Percentiles rank a stretch among this genome's conserved stretches.
Evolutionary conservation across 176 grass and related monocot species (phyloP).

Genomic region (Lolium rigidum): DNA sequence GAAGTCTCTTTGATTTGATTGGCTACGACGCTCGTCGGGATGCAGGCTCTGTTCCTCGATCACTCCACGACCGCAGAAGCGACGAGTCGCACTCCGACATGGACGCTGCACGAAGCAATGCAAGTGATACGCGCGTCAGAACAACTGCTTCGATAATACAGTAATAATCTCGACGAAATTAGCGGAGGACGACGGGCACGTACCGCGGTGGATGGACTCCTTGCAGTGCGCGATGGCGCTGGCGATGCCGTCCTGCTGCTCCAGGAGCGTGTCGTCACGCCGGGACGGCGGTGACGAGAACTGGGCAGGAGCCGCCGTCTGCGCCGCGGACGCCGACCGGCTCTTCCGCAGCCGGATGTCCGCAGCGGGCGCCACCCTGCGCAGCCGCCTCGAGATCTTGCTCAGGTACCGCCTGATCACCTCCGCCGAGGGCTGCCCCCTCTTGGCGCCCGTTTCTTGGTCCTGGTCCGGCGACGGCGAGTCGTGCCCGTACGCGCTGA

Average conservation of each 20-base stretch:
- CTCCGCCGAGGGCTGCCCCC: slow-evolving; percentile 33
- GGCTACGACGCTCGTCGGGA: background rate
- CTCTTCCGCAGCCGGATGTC: slow-evolving; percentile 58
- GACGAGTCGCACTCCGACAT: slow-evolving; percentile 58
- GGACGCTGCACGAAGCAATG: slow-evolving; percentile 35
- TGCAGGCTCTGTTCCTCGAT: slow-evolving; percentile 46
- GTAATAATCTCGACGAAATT: too few species aligned
- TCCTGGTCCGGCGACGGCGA: slow-evolving; percentile 40
- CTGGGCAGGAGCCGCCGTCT: background rate
- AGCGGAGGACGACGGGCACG: too few species aligned
- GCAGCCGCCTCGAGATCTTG: slow-evolving; percentile 77
- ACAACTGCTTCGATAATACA: background rate
- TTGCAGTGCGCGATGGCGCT: slow-evolving; percentile 99
- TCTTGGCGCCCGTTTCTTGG: background rate
- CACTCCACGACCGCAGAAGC: slow-evolving; percentile 66
- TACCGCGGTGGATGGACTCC: slow-evolving; percentile 76
- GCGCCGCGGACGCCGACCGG: slow-evolving; percentile 51
- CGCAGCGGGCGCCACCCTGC: slow-evolving; percentile 36
- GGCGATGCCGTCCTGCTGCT: slow-evolving; percentile 94
- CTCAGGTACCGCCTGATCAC: slow-evolving; percentile 71
- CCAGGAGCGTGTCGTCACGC: slow-evolving; percentile 75
- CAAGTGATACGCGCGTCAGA: slow-evolving; percentile 30
- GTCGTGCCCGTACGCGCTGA: slow-evolving; percentile 30
- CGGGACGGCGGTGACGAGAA: slow-evolving; percentile 36
- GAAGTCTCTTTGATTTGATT: background rate